phyloP scores from a whole-genome alignment of 2,329 filamentous ascomycete species.

The Ascocoryne sarcoides region DNA sequence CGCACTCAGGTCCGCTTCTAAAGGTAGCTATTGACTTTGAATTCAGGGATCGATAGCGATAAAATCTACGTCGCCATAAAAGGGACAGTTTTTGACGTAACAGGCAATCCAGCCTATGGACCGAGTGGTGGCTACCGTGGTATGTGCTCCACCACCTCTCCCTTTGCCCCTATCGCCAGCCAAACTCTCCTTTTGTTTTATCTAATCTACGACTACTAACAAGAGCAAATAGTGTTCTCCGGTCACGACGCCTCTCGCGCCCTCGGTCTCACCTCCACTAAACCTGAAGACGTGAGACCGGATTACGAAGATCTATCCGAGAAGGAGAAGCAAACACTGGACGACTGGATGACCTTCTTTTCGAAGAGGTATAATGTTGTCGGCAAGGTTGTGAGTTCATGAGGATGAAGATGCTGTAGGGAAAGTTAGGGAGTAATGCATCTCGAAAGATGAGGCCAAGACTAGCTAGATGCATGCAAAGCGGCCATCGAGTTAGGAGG shows the following conservation, averaged over 20 bases:
- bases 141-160: slow-evolving; percentile 35
- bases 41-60: slow-evolving; percentile 53
- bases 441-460: neutral
- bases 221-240: slow-evolving; percentile 78
- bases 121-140: slow-evolving; percentile 78
- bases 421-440: too few relatives aligned
- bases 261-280: slow-evolving; percentile 77
- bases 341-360: slow-evolving; percentile 96
- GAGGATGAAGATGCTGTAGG: slow-evolving; percentile 45
- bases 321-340: slow-evolving; percentile 73
- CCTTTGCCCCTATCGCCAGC: neutral
- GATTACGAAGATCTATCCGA: slow-evolving; percentile 79
- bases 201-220: neutral
- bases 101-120: slow-evolving; percentile 77
- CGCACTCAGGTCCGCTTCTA: too few relatives aligned
- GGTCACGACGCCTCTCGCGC: slow-evolving; percentile 95
- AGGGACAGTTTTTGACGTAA: slow-evolving; percentile 91
- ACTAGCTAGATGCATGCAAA: too few relatives aligned
- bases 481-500: too few relatives aligned
- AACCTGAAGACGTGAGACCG: slow-evolving; percentile 70
- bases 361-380: slow-evolving; percentile 93
- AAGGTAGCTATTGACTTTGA: too few relatives aligned
- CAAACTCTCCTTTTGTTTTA: too few relatives aligned
- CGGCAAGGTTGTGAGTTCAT: slow-evolving; percentile 44
- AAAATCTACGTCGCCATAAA: slow-evolving; percentile 65